Conservation (phyloP, 1,284 basidiomycete species). For the Trametes polyzona region DNA sequence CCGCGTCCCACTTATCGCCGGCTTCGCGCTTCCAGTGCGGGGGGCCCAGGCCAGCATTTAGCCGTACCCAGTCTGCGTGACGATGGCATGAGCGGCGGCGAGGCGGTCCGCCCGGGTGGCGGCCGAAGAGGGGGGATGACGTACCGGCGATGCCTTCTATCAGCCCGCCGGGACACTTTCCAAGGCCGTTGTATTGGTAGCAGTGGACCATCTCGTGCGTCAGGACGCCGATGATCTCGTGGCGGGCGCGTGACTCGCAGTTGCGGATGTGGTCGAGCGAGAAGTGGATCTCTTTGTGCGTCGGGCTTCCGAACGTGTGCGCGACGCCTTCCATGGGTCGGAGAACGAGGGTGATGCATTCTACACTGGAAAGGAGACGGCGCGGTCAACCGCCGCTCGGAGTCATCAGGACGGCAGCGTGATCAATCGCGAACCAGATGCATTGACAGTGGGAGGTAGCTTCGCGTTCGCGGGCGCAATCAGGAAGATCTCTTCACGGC, state of each 20-base stretch:
- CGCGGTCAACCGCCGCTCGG: slow-evolving; percentile 13
- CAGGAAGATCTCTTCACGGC: too few species aligned
- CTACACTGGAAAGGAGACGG: slow-evolving; percentile 46
- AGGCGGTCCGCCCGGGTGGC: not conserved
- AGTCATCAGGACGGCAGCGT: slow-evolving; percentile 16
- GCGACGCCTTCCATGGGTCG: slow-evolving; percentile 70
- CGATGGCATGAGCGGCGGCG: not conserved
- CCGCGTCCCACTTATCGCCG: slow-evolving; percentile 67
- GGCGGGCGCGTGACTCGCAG: slow-evolving; percentile 46
- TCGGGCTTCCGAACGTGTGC: slow-evolving; percentile 56
- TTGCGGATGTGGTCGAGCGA: slow-evolving; percentile 63
- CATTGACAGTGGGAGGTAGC: too few species aligned
- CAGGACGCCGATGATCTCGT: slow-evolving; percentile 70
- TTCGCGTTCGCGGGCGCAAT: not conserved
- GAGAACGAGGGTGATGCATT: slow-evolving; percentile 57
- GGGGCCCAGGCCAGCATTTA: slow-evolving; percentile 57
- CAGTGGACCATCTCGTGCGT: slow-evolving; percentile 75
- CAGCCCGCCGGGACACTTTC: slow-evolving; percentile 64
- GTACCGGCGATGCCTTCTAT: slow-evolving; percentile 77
- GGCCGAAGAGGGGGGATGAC: slow-evolving; percentile 17
- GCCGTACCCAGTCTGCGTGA: slow-evolving; percentile 69
- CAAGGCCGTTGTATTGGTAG: slow-evolving; percentile 66
- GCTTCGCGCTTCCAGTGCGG: slow-evolving; percentile 62
- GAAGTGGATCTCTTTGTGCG: slow-evolving; percentile 72
- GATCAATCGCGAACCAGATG: slow-evolving; percentile 7